Evolutionary conservation across 805 yeast genomes (phyloP).

Genomic region (Saccharomyces jurei): DNA sequence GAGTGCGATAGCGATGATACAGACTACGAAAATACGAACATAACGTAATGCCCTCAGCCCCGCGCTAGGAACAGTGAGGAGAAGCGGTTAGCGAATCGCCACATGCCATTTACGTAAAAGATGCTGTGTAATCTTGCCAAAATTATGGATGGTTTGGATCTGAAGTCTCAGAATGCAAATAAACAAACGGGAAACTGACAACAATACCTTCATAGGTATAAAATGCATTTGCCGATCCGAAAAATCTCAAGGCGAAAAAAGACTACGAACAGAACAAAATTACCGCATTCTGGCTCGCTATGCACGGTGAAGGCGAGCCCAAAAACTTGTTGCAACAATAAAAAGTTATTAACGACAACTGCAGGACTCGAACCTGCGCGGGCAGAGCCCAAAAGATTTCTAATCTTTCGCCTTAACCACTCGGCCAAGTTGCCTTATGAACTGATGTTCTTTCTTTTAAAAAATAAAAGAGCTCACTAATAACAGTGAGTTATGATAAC

Average conservation of each 20-base stretch:
- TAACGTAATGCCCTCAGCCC: background rate
- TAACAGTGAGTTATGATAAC: too few species aligned
- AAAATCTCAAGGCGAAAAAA: background rate
- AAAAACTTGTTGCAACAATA: background rate
- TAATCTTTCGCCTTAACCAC: conserved; percentile 56
- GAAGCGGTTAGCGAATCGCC: background rate
- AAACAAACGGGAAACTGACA: background rate
- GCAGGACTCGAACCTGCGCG: conserved; percentile 62
- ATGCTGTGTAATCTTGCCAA: background rate
- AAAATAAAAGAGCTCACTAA: too few species aligned
- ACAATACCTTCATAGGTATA: background rate
- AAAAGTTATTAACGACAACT: conserved; percentile 40
- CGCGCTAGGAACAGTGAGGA: background rate
- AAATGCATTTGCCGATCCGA: background rate
- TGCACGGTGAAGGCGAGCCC: background rate
- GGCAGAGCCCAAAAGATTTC: conserved; percentile 46
- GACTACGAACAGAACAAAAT: background rate
- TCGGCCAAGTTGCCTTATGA: conserved; percentile 43
- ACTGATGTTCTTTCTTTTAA: too few species aligned
- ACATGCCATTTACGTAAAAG: background rate
- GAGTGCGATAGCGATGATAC: background rate
- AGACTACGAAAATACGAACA: background rate
- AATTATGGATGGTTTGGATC: background rate
- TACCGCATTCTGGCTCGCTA: background rate
- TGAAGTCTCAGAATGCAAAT: background rate